Evolutionary conservation across 1,139 yeast species (phyloP), one percentile per base, ranked within the genome.

Genomic region (Groenewaldozyma auringiensis): DNA sequence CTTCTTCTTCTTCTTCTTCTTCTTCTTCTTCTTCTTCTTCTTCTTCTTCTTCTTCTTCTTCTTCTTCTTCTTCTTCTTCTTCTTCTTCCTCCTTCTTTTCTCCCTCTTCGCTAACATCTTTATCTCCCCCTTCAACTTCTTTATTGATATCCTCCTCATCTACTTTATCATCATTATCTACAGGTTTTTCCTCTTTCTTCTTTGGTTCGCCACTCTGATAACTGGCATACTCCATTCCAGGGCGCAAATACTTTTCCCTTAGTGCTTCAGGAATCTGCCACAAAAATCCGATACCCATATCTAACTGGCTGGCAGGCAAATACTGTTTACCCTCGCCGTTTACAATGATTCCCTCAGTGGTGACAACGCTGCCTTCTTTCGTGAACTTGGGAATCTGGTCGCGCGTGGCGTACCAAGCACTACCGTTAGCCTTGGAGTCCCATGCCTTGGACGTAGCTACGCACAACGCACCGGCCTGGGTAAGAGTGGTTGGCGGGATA

Each of bases 401-500:
- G 4, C 85, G 88, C 41, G 71, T 72, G 20, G 85, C 77, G 72
- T 79, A 83, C 95, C 95, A 88, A 2, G 96, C 83, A 1, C 95
- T 81, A 0, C 85, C 77, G 1, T 84, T 76, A 38, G 83, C 73
- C 60, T 88, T 89, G 41, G 81, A 76, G 42, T 81, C 89, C 99
- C 99, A 92, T 0, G 96, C 95, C 41, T 75, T 78, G 0, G 89
- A 76, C n/a, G 94, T 74, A 0, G 66, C 61, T 53, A 88, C 75
- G 11, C 94, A 76, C 57, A 82, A 81, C 9, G 85, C 76, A 11
- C 96, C 96, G 0, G 98, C 96, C 63, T 92, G 98, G 65, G 81
- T 73, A 49, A 89, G 69, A 0, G 98, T 83, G 6, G 87, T 75
- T 1, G 96, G 96, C 0, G 96, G 94, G 2, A 84, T 66, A 8